Base-by-base conservation (phyloP, 441 rosid species). In the Adansonia gregorii region DNA sequence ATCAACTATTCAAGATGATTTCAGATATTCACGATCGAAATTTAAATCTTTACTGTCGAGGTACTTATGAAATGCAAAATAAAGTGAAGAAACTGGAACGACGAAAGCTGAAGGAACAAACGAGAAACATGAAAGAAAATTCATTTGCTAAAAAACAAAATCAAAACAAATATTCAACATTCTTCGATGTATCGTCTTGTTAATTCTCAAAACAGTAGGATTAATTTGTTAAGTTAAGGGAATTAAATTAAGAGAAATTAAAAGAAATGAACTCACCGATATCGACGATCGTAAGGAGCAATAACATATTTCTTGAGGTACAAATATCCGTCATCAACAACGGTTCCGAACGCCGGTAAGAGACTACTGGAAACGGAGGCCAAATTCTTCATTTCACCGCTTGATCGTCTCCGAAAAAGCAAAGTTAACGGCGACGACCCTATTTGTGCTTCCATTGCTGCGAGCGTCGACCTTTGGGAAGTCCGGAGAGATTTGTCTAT, bases 341-440 rank as follows among this genome's bases (percentile, higher is more conserved):
- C 87, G 0, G 91, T 95, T 14, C 98, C 98, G 74, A 95, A 93
- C 43, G 98, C 96, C 56, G 98, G 98, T 76, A 93, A 85, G 6
- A 93, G 87, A 73, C 94, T 93, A 82, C 98, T 95, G 0, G 98
- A 95, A 79, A 95, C 91, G 0, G 97, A 80, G 4, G 91, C 85
- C 82, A 93, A 71, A 77, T 87, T 94, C 85, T 85, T 85, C 67
- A 87, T 72, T 52, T 93, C 94, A 5, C 80, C 64, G 43, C 92
- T 90, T 1, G 98, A 90, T 72, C 86, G 85, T 66, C 94, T 73
- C 63, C 90, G 87, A 60, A 88, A 86, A 66, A 87, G 87, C 39
- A 79, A 51, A 49, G 97, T 87, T 31, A 86, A 55, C 45, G 94
- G 96, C 0, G 88, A 82, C 73, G 89, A 82, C 75, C 86, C 85